Evolutionary conservation across 257 asterid species (phyloP).

Genomic region (Solanum habrochaites): DNA sequence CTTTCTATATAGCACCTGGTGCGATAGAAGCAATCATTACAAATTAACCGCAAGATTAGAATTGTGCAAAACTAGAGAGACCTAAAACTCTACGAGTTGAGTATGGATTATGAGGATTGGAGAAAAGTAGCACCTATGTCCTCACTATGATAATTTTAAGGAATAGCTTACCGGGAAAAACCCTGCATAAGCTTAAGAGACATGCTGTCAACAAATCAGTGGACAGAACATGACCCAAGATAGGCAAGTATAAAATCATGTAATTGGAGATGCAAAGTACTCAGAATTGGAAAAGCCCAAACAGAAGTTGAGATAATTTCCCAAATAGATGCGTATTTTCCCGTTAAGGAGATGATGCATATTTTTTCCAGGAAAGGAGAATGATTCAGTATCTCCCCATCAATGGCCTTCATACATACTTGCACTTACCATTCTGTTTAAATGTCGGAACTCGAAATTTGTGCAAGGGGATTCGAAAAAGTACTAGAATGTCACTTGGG

Average conservation of each 20-base stretch:
- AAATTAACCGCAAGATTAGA: background rate
- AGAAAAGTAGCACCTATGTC: background rate
- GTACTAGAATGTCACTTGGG: background rate
- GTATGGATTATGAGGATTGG: background rate
- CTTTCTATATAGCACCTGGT: background rate
- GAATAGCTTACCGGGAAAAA: background rate
- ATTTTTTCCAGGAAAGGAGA: background rate
- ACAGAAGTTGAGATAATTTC: background rate
- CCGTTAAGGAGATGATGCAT: background rate
- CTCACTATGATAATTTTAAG: background rate
- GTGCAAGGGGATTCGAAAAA: background rate
- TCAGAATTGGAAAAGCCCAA: background rate
- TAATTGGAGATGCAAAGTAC: background rate
- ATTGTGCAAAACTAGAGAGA: background rate
- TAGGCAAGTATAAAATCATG: background rate
- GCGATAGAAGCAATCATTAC: background rate
- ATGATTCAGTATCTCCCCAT: background rate
- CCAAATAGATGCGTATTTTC: background rate
- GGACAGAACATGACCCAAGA: background rate
- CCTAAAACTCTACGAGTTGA: background rate
- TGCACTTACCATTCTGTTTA: background rate
- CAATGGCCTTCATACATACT: background rate
- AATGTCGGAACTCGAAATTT: background rate
- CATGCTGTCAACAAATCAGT: background rate
- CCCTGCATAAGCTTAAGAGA: background rate